Conservation (phyloP, 148 eudicot species). For the Cornus suecica region DNA sequence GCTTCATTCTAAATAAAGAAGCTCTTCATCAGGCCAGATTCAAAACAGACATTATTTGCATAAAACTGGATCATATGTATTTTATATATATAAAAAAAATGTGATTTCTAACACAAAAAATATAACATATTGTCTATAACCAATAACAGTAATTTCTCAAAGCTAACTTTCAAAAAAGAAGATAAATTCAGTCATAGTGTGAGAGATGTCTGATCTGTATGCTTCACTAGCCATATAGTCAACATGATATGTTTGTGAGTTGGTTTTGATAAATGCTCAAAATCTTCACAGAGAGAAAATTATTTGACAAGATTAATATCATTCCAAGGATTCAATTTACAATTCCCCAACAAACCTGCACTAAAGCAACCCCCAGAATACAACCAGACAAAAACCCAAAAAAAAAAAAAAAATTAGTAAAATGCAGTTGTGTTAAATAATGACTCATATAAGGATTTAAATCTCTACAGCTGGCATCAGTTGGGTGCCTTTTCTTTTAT, state of each 20-base stretch:
- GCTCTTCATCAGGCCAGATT: neutral
- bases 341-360: neutral
- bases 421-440: too few species aligned
- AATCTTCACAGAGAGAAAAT: neutral
- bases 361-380: too few species aligned
- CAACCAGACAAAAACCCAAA: too few species aligned
- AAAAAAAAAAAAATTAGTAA: too few species aligned
- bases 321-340: too few species aligned
- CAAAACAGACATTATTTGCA: neutral
- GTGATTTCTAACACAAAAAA: neutral
- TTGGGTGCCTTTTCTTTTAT: too few species aligned
- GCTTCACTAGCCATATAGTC: neutral
- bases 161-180: neutral
- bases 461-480: too few species aligned
- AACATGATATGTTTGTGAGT: neutral
- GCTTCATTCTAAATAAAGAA: slow-evolving; percentile 69
- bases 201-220: neutral
- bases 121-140: neutral
- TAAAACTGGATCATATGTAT: neutral
- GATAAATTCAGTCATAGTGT: neutral
- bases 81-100: neutral
- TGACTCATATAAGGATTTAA: too few species aligned
- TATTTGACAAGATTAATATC: too few species aligned
- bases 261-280: neutral
- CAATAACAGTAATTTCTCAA: neutral